Evolutionary conservation across 2,329 filamentous ascomycete genomes (phyloP), one percentile per base, ranked within the genome.

Genomic region (Fusarium sp.): DNA sequence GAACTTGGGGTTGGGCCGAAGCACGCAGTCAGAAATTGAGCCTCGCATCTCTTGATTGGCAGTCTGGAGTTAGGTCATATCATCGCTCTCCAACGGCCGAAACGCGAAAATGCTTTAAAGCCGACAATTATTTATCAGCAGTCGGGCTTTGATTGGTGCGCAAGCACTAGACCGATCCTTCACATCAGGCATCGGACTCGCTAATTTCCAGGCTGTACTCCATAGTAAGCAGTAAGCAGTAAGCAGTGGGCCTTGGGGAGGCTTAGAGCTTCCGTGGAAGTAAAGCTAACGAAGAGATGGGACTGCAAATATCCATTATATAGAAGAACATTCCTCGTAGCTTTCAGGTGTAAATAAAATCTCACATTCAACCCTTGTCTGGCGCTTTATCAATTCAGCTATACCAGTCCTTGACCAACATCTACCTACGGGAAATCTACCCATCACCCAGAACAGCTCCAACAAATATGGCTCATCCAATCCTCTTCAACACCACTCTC

Each of bases 401-500:
- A 4, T 37, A 37, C 34, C 18, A n/a, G 18, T 37, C 10, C 34
- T 37, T 37, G 34, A 37, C 34, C 18, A 37, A 10, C 10, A 12
- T 7, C 34, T 37, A 7, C 34, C 18, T 37, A n/a, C 6, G 10
- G 6, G 5, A 6, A 12, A 37, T 12, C 18, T 5, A 11, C 6
- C 34, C 10, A n/a, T n/a, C 34, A n/a, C 10, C 9, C 34, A n/a
- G 34, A 6, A 4, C 18, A 40, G 10, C 32, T 16, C 27, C 7
- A n/a, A 27, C 4, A 0, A 47, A 12, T 11, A 66, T 66, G 63
- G 1, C 55, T 0, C 64, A 67, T 3, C 64, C 64, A 27, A 53
- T 65, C 24, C 46, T 59, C 14, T 65, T 65, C 41, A 65, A 65
- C 14, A 24, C 46, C 13, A 37, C 53, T 18, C 62, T 65, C 7